Evolutionary conservation across 2,329 filamentous ascomycete genomes (phyloP).

Genomic region (Aspergillus sp.): DNA sequence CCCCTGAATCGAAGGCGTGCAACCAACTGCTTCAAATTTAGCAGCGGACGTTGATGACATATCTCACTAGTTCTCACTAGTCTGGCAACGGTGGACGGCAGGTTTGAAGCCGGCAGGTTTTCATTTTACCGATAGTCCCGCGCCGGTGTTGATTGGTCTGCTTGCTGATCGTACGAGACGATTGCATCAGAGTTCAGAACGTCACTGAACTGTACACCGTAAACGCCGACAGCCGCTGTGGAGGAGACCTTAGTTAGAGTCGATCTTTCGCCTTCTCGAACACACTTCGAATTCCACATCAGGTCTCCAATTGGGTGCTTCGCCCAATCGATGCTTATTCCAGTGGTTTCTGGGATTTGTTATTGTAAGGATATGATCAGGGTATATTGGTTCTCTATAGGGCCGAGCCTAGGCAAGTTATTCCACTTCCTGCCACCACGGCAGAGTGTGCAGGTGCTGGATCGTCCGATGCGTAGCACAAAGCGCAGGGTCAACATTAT

Average conservation of each 20-base stretch:
- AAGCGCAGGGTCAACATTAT: conserved; percentile 69
- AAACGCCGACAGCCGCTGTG: neutral
- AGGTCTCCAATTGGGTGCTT: neutral
- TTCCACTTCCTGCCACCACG: conserved; percentile 34
- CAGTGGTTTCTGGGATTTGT: neutral
- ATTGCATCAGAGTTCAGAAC: neutral
- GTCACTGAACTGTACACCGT: neutral
- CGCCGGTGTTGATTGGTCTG: conserved; percentile 7
- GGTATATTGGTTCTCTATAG: neutral
- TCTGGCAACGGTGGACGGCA: neutral
- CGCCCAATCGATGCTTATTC: neutral
- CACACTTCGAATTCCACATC: neutral
- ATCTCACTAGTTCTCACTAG: conserved; percentile 16
- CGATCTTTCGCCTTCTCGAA: conserved; percentile 2
- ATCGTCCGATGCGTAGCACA: conserved; percentile 64
- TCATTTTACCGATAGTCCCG: neutral
- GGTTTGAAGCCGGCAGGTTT: neutral
- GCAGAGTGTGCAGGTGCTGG: conserved; percentile 40
- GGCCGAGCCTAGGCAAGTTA: neutral
- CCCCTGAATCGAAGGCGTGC: conserved; percentile 13
- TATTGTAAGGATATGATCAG: neutral
- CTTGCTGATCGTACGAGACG: conserved; percentile 1
- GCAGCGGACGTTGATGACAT: conserved; percentile 11
- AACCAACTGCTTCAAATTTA: conserved; percentile 8
- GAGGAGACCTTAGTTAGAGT: neutral